Conservation (phyloP, 2,329 filamentous ascomycete genomes). For the Dactylonectria estremocensis region DNA sequence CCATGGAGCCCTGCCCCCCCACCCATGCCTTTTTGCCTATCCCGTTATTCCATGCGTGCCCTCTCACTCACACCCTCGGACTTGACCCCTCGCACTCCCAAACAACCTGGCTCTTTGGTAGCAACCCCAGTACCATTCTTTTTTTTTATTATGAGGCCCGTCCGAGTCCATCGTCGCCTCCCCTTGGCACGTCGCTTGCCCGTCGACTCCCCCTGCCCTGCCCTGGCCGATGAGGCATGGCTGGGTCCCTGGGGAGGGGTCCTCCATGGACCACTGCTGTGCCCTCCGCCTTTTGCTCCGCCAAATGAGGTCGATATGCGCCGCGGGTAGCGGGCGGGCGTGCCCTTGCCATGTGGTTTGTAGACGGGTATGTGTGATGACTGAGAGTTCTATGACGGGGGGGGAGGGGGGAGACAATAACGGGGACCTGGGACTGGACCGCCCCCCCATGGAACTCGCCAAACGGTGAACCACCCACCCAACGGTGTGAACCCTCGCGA, state of each 20-base stretch:
- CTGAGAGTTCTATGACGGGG: no score
- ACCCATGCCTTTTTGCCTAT: not conserved
- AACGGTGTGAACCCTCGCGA: not conserved
- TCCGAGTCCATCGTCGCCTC: not conserved
- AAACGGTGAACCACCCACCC: not conserved
- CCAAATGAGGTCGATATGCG: slow-evolving; percentile 14
- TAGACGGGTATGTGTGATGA: not conserved
- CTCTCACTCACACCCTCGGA: not conserved
- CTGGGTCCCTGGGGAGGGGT: not conserved
- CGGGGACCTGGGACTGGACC: no score
- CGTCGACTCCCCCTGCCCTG: not conserved
- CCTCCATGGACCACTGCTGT: no score
- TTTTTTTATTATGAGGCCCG: slow-evolving; percentile 25
- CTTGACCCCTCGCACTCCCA: not conserved
- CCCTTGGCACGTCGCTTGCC: not conserved
- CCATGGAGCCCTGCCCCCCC: not conserved
- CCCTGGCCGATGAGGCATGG: not conserved
- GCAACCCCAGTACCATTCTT: slow-evolving; percentile 10
- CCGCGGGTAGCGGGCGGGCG: slow-evolving; percentile 21
- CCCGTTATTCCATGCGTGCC: not conserved
- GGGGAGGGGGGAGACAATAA: no score
- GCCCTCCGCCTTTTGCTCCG: slow-evolving; percentile 29
- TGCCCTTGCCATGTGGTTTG: slow-evolving; percentile 6
- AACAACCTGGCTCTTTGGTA: no score
- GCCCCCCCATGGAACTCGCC: no score